These are phyloP conservation scores for Populus nigra DNA, from an alignment of 345 rosid genomes.

Conservation along the genomic window DNA sequence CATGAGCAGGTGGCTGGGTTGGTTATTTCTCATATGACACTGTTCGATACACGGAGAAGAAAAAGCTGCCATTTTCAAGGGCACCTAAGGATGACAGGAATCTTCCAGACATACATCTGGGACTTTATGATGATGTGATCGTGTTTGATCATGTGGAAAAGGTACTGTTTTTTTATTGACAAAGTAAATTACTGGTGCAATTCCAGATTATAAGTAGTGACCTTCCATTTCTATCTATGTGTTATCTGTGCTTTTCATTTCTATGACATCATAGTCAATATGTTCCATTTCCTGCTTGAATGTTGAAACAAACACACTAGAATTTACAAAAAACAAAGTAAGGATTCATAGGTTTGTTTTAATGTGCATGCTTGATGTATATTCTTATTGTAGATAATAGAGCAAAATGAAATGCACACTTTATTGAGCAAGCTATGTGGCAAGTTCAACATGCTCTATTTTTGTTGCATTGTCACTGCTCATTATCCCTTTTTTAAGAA, in stretches of 20 bases:
- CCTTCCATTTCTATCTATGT: background rate
- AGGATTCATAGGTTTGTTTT: background rate
- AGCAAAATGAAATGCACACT: too few species aligned
- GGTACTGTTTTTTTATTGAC: conserved; percentile 31
- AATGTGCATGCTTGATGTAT: too few species aligned
- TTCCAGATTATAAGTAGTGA: background rate
- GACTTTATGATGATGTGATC: conserved; percentile 71
- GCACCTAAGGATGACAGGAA: conserved; percentile 82
- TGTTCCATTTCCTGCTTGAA: background rate
- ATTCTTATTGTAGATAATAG: too few species aligned
- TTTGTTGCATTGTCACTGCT: background rate
- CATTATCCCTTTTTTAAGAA: background rate
- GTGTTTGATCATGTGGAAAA: conserved; percentile 90
- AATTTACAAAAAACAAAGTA: background rate
- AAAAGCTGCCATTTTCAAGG: conserved; percentile 61
- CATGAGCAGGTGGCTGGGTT: conserved; percentile 83
- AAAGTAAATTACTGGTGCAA: background rate
- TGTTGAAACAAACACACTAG: background rate
- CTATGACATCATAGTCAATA: background rate
- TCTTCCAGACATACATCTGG: conserved; percentile 85
- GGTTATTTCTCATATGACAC: conserved; percentile 93
- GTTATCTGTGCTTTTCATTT: background rate
- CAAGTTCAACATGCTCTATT: too few species aligned
- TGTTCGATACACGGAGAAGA: conserved; percentile 77
- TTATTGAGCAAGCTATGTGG: too few species aligned